These are phyloP conservation scores for Cicer judaicum DNA, from an alignment of 306 rosid species.

Conservation along the genomic window DNA sequence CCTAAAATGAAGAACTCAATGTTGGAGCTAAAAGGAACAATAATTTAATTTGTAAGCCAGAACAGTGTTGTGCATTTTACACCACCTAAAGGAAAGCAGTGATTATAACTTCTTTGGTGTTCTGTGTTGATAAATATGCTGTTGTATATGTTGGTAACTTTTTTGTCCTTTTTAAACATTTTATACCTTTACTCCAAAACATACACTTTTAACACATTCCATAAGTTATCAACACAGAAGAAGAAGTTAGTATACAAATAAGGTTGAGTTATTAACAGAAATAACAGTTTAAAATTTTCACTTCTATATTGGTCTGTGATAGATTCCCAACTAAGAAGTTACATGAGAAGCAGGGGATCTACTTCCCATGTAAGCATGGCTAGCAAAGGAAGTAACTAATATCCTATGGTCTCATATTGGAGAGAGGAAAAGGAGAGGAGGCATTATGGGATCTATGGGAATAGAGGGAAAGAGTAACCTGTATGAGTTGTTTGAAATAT, in stretches of 20 bases:
- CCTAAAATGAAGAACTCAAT: background rate
- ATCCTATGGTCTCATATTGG: background rate
- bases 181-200: background rate
- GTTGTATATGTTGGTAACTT: background rate
- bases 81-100: background rate
- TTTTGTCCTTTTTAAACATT: background rate
- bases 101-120: background rate
- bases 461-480: conserved; percentile 1
- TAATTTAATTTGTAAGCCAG: no score
- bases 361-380: conserved; percentile 16
- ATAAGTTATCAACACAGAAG: background rate
- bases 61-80: no score
- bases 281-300: conserved; percentile 28
- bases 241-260: background rate
- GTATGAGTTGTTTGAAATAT: conserved; percentile 16
- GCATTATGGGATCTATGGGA: background rate
- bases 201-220: background rate
- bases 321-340: background rate
- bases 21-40: background rate
- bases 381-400: conserved; percentile 9
- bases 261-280: background rate
- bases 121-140: background rate
- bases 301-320: background rate
- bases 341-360: background rate
- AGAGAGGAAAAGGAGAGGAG: background rate